Evolutionary conservation across 2,329 filamentous ascomycete genomes (phyloP), one percentile per base, ranked within the genome.

Genomic region (Scedosporium apiospermum): DNA sequence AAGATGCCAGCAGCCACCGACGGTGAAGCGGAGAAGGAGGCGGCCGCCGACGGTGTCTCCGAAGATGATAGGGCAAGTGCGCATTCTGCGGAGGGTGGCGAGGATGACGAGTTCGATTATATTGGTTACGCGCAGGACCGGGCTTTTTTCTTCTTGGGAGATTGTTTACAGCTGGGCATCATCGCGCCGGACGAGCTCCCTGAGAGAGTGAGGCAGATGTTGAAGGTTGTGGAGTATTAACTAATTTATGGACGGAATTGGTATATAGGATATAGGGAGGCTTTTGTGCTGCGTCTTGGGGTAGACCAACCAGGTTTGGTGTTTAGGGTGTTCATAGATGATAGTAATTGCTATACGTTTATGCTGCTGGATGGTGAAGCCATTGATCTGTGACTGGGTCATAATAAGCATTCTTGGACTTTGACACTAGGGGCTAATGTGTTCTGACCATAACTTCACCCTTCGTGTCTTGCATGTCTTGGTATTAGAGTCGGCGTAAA

Each of bases 81-180:
- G 9, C 55, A 66, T 1, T 57, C 51, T 12, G 69, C 69, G 3
- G 70, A 76, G 55, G 70, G 71, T 2, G 81, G 80, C 57, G 77
- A 78, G 14, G 78, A 77, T 4, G 80, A 91, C 53, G 90, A 91
- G 70, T 99, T 98, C 71, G 93, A 99, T 74, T 99, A 98, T 73
- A 80, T 99, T 26, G 85, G 84, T 10, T 99, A 98, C 75, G 87
- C 95, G 6, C 91, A 96, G 75, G 90, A 97, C 67, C 82, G 95
- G 14, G 93, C 91, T 0, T 80, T 95, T 77, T 95, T 97, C 75
- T 95, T 99, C 76, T 96, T 93, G 90, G 93, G 92, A 1, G 95
- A 99, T 76, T 87, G 91, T 61, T 77, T 98, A 63, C 78, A 82
- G 62, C 75, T 96, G 74, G 92, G 92, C 0, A 75, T 99, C 46